These are phyloP conservation scores for Pythium angustatum DNA, from an alignment of 352 stramenopile genomes.

Conservation along the genomic window DNA sequence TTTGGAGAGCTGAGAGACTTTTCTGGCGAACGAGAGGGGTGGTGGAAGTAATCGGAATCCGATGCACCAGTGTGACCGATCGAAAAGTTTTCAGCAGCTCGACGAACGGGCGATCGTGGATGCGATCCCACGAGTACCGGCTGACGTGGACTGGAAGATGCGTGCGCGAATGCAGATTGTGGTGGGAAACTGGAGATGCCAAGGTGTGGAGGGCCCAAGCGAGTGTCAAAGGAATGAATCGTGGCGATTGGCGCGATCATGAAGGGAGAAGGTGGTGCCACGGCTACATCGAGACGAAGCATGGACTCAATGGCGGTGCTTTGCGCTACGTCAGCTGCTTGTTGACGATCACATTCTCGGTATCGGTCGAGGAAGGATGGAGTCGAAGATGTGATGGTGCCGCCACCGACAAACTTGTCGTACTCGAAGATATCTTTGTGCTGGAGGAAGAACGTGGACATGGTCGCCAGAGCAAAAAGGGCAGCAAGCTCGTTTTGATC, in stretches of 20 bases:
- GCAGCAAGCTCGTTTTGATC: no score
- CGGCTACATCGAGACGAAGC: not conserved
- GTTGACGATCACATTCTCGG: constrained; percentile 39
- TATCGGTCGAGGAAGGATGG: constrained; percentile 56
- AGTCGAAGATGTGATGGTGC: constrained; percentile 11
- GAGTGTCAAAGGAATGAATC: not conserved
- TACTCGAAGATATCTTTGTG: constrained; percentile 74
- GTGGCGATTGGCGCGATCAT: not conserved
- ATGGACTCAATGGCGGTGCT: not conserved
- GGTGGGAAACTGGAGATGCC: not conserved
- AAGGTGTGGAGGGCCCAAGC: not conserved
- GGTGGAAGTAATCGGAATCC: not conserved
- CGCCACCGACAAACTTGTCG: constrained; percentile 43
- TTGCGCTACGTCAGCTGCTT: constrained; percentile 8
- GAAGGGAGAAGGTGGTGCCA: not conserved
- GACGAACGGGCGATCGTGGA: not conserved
- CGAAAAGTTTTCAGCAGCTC: not conserved
- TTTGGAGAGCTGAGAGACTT: not conserved
- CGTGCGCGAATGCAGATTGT: not conserved
- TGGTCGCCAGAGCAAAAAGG: not conserved
- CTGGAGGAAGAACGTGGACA: constrained; percentile 50
- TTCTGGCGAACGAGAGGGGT: not conserved
- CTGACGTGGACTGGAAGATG: not conserved
- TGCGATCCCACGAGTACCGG: not conserved
- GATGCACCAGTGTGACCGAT: not conserved